These are phyloP conservation scores for Coemansia sp. DNA, from an alignment of 192 early-diverging fungal species.

Conservation along the genomic window DNA sequence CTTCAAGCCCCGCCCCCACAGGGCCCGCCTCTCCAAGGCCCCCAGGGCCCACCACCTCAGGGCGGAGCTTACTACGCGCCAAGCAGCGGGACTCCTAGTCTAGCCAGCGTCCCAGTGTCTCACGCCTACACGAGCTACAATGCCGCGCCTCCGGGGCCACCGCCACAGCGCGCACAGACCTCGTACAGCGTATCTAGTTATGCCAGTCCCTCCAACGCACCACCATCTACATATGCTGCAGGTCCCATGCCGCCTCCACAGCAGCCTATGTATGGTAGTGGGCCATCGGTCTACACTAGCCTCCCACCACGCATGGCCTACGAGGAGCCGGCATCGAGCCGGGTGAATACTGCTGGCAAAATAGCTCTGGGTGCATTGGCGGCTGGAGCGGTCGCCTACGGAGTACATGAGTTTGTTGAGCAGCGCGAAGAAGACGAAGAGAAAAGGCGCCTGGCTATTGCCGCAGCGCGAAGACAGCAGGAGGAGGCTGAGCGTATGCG, in stretches of 20 bases:
- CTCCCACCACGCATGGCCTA: neutral
- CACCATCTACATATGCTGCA: neutral
- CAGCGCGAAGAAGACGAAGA: constrained; percentile 16
- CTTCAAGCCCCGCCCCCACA: neutral
- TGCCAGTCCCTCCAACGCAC: neutral
- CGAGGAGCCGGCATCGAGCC: constrained; percentile 5
- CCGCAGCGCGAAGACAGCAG: constrained; percentile 12
- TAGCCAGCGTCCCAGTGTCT: neutral
- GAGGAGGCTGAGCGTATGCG: constrained; percentile 29
- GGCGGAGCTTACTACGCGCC: neutral
- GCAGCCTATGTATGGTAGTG: neutral
- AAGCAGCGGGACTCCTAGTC: neutral
- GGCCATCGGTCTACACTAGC: constrained; percentile 1
- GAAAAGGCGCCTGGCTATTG: constrained; percentile 8
- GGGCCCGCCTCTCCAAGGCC: too few relatives aligned
- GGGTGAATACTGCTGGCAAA: constrained; percentile 34
- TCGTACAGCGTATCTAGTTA: constrained; percentile 5
- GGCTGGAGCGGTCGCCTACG: constrained; percentile 45
- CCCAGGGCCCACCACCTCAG: neutral
- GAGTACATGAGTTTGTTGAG: constrained; percentile 41
- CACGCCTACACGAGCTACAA: neutral
- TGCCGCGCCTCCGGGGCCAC: neutral
- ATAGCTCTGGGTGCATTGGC: constrained; percentile 38
- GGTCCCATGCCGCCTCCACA: neutral
- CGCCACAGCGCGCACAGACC: neutral